Conservation (phyloP, 1,284 basidiomycete species). For the Ceratobasidium sp. region DNA sequence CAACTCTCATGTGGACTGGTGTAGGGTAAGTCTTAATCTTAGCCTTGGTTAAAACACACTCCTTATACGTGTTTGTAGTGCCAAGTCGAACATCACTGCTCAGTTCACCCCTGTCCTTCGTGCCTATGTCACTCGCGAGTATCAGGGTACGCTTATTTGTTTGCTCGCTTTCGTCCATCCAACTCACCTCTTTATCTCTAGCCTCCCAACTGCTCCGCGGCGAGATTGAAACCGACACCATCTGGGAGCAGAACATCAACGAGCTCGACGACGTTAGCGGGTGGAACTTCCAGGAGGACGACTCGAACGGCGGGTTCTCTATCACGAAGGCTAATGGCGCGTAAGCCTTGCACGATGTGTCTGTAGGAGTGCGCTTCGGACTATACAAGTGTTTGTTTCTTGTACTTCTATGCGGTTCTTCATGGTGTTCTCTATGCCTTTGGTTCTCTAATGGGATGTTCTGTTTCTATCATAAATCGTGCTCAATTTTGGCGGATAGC, state of each 20-base stretch:
- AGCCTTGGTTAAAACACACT: background rate
- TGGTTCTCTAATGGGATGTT: no score
- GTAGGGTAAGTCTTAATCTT: slow-evolving; percentile 1
- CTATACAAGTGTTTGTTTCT: background rate
- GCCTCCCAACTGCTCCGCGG: slow-evolving; percentile 18
- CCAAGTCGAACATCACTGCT: slow-evolving; percentile 34
- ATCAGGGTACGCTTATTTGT: background rate
- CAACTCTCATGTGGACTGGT: slow-evolving; percentile 23
- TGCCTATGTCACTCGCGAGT: slow-evolving; percentile 28
- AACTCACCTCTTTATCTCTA: background rate
- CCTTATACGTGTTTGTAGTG: background rate
- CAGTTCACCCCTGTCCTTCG: slow-evolving; percentile 26
- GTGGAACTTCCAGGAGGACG: slow-evolving; percentile 33
- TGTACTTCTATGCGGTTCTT: no score
- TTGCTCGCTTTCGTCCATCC: background rate
- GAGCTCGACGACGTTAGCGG: slow-evolving; percentile 30
- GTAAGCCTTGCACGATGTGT: background rate
- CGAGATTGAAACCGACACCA: slow-evolving; percentile 20
- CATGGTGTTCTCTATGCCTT: no score
- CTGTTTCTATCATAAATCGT: no score
- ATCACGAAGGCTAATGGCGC: background rate
- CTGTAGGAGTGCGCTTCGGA: background rate
- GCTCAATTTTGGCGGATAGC: no score
- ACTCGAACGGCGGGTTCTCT: background rate
- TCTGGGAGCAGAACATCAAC: slow-evolving; percentile 26